Conservation (phyloP, 106 monocot genomes). For the Dendrobium catenatum region DNA sequence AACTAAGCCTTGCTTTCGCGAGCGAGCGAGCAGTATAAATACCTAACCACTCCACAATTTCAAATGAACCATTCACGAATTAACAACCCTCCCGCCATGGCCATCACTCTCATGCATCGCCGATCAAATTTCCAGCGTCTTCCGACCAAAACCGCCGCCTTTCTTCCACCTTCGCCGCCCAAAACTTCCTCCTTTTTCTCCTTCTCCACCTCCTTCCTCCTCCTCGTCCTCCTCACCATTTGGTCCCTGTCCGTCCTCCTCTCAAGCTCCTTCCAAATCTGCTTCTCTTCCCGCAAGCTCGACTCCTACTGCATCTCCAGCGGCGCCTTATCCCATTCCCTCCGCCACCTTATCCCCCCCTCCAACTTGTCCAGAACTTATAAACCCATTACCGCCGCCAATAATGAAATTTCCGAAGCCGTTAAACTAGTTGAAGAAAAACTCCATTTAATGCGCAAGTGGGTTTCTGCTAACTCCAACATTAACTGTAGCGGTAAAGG, state of each 20-base stretch:
- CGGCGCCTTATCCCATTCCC: slow-evolving; percentile 6
- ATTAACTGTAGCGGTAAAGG: slow-evolving; percentile 20
- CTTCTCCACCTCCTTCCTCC: slow-evolving; percentile 13
- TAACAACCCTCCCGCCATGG: not conserved
- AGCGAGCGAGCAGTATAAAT: too few species aligned
- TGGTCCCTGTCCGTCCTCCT: slow-evolving; percentile 28
- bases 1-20: too few species aligned
- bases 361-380: not conserved
- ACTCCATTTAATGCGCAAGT: slow-evolving; percentile 15
- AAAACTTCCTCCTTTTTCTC: slow-evolving; percentile 1
- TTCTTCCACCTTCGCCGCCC: not conserved
- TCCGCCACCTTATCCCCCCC: not conserved
- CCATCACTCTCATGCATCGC: not conserved
- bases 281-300: slow-evolving; percentile 41
- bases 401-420: not conserved
- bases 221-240: slow-evolving; percentile 16
- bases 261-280: slow-evolving; percentile 39
- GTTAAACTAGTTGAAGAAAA: slow-evolving; percentile 23
- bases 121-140: not conserved
- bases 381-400: not conserved
- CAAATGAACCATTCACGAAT: too few species aligned
- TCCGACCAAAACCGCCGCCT: not conserved
- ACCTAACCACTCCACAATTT: too few species aligned
- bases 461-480: not conserved
- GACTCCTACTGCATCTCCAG: slow-evolving; percentile 44